Conservation (phyloP, 352 stramenopile species). For the Phytopythium boreale region DNA sequence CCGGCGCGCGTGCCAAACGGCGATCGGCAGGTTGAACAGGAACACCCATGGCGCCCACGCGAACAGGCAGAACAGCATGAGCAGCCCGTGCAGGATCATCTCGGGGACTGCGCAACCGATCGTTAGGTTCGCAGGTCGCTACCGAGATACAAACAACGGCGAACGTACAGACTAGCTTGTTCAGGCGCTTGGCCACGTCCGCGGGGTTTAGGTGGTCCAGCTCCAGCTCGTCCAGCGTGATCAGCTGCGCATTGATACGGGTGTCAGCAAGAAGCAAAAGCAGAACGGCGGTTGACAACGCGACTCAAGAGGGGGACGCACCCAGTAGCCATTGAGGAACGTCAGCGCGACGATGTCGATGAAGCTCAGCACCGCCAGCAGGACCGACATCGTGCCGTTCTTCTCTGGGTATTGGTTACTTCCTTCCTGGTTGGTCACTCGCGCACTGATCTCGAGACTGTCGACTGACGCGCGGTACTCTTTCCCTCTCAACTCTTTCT, state of each 20-base stretch:
- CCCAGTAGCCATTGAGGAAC: slow-evolving; percentile 87
- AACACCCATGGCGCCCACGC: slow-evolving; percentile 78
- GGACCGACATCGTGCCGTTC: slow-evolving; percentile 49
- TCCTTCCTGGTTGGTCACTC: slow-evolving; percentile 3
- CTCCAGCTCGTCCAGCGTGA: slow-evolving; percentile 84
- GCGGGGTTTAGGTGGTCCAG: slow-evolving; percentile 85
- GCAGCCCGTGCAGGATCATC: slow-evolving; percentile 75
- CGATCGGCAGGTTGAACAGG: slow-evolving; percentile 76
- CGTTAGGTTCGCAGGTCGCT: background rate
- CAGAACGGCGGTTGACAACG: background rate
- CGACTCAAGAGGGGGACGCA: slow-evolving; percentile 21
- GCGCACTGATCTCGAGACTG: background rate
- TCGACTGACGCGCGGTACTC: background rate
- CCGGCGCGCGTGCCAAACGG: slow-evolving; percentile 70
- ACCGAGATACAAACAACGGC: background rate
- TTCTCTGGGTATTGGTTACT: background rate
- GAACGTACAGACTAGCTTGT: slow-evolving; percentile 77
- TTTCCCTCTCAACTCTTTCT: background rate
- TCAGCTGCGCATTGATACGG: slow-evolving; percentile 36
- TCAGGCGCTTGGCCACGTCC: slow-evolving; percentile 80
- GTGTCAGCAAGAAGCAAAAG: slow-evolving; percentile 6
- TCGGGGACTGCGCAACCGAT: slow-evolving; percentile 47
- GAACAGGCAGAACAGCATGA: slow-evolving; percentile 70
- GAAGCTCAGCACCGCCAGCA: slow-evolving; percentile 79
- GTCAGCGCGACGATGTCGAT: slow-evolving; percentile 82